Evolutionary conservation across 805 yeast species (phyloP).

Genomic region (Yarrowia deformans): DNA sequence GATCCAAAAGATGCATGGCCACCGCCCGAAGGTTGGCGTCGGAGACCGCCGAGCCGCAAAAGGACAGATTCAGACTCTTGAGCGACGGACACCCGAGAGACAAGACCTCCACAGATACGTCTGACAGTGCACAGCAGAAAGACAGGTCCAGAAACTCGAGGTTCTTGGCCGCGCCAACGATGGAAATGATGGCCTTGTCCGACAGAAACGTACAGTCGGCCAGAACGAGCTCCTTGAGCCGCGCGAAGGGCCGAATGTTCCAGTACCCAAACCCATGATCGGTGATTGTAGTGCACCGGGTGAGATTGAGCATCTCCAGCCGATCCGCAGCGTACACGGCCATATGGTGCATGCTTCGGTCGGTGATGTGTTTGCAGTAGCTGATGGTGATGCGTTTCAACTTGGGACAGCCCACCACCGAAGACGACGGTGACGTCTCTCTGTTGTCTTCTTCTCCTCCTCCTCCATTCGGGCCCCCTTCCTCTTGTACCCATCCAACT

Average conservation of each 20-base stretch:
- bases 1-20: constrained; percentile 59
- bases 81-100: constrained; percentile 70
- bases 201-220: constrained; percentile 78
- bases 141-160: constrained; percentile 66
- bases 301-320: constrained; percentile 64
- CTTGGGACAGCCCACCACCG: constrained; percentile 63
- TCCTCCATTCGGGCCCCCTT: background rate
- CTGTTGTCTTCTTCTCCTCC: background rate
- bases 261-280: constrained; percentile 75
- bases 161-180: constrained; percentile 67
- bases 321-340: constrained; percentile 65
- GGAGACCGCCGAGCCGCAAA: constrained; percentile 82
- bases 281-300: constrained; percentile 80
- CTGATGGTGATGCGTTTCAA: constrained; percentile 64
- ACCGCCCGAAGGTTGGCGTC: constrained; percentile 70
- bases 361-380: constrained; percentile 80
- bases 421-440: constrained; percentile 40
- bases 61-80: constrained; percentile 63
- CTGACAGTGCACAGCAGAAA: constrained; percentile 78
- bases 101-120: constrained; percentile 69
- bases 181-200: constrained; percentile 66
- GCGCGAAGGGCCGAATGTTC: constrained; percentile 62
- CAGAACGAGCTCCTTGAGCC: constrained; percentile 60
- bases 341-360: constrained; percentile 67
- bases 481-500: constrained; percentile 60